These are phyloP conservation scores for Skeletonema marinoi DNA, from an alignment of 108 stramenopile genomes.

Conservation along the genomic window DNA sequence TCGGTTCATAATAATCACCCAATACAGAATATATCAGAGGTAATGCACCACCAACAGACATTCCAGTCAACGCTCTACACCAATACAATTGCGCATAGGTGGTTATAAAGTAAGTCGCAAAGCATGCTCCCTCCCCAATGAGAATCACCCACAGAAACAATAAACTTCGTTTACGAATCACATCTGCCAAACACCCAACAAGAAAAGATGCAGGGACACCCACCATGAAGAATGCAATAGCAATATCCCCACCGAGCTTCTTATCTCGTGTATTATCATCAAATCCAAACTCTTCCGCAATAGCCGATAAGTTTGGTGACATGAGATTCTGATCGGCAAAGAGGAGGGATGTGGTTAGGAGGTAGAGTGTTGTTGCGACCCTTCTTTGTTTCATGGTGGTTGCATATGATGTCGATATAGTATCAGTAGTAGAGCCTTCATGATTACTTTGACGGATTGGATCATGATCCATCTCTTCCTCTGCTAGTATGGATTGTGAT, in stretches of 20 bases:
- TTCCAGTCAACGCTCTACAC: constrained; percentile 82
- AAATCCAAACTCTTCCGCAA: constrained; percentile 83
- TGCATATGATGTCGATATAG: neutral
- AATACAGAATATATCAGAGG: constrained; percentile 86
- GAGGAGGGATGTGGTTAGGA: constrained; percentile 70
- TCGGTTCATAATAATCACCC: constrained; percentile 74
- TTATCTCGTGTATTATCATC: constrained; percentile 71
- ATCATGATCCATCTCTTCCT: neutral
- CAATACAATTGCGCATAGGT: constrained; percentile 75
- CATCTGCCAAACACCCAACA: constrained; percentile 60
- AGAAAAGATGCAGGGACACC: constrained; percentile 77
- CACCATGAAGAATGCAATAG: constrained; percentile 81
- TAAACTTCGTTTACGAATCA: constrained; percentile 26
- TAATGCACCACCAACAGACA: constrained; percentile 79
- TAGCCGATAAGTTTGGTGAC: constrained; percentile 76
- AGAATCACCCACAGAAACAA: constrained; percentile 72
- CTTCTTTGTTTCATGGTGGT: neutral
- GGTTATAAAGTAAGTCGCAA: constrained; percentile 64
- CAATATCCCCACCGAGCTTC: constrained; percentile 84
- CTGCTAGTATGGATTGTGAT: neutral
- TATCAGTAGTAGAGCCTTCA: neutral
- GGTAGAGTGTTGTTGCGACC: constrained; percentile 60
- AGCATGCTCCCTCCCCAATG: constrained; percentile 83
- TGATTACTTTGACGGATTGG: neutral
- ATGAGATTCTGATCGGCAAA: constrained; percentile 90